phyloP scores from a whole-genome alignment of 352 stramenopile species.

The Phytophthora kernoviae region DNA sequence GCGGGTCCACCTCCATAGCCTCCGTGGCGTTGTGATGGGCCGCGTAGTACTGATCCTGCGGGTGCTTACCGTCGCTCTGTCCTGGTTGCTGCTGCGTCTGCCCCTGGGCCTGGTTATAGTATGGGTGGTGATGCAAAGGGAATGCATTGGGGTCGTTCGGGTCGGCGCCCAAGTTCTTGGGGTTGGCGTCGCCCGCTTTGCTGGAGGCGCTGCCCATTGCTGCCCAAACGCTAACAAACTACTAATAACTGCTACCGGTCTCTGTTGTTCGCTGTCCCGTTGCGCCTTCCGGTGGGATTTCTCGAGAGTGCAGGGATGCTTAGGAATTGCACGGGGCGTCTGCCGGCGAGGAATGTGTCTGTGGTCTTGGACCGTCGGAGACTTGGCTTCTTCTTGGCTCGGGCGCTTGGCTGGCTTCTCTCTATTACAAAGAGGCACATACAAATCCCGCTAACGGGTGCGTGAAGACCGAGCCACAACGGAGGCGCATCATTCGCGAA shows the following conservation, averaged over 20 bases:
- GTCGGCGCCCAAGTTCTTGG: slow-evolving; percentile 74
- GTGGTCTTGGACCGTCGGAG: too few species aligned
- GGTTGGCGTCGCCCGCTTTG: slow-evolving; percentile 82
- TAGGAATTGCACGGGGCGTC: not conserved
- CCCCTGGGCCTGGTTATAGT: slow-evolving; percentile 45
- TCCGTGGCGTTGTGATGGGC: slow-evolving; percentile 36
- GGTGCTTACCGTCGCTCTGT: slow-evolving; percentile 18
- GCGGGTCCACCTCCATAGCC: slow-evolving; percentile 73
- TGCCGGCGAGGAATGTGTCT: not conserved
- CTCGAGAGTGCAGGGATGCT: not conserved
- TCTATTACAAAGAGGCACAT: slow-evolving; percentile 30
- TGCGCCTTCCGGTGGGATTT: slow-evolving; percentile 19
- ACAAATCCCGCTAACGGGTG: slow-evolving; percentile 17
- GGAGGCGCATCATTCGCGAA: slow-evolving; percentile 13
- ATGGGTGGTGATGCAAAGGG: slow-evolving; percentile 72
- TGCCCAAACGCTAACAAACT: slow-evolving; percentile 3
- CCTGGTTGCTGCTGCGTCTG: slow-evolving; percentile 19
- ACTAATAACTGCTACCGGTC: slow-evolving; percentile 9
- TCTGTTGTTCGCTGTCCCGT: not conserved
- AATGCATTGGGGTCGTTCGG: slow-evolving; percentile 52
- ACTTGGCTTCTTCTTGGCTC: slow-evolving; percentile 23
- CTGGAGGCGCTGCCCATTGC: slow-evolving; percentile 84
- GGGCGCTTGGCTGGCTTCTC: slow-evolving; percentile 25
- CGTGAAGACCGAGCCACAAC: slow-evolving; percentile 23
- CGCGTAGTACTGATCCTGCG: slow-evolving; percentile 20